Evolutionary conservation across 1,284 basidiomycete genomes (phyloP).

Genomic region (Exobasidium cylindrosporum): DNA sequence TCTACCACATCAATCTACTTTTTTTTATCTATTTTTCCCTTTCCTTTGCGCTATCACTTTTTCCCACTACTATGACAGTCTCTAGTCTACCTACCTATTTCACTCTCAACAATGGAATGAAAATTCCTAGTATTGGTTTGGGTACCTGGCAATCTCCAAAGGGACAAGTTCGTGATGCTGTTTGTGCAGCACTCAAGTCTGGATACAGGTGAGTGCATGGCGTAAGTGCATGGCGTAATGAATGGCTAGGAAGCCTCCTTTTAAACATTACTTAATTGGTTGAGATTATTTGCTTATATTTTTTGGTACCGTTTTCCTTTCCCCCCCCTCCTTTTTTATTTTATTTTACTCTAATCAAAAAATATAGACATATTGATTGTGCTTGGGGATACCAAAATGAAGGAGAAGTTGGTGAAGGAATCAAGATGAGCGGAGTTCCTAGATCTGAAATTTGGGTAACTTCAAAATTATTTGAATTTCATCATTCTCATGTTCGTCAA

Average conservation of each 20-base stretch:
- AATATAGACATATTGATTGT: conserved; percentile 33
- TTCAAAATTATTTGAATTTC: conserved; percentile 71
- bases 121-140: conserved; percentile 21
- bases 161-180: conserved; percentile 60
- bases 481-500: conserved; percentile 63
- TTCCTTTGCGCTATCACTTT: not conserved
- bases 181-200: conserved; percentile 53
- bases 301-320: not conserved
- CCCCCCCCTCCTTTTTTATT: too few relatives aligned
- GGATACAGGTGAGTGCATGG: conserved; percentile 33
- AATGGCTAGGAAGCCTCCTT: too few relatives aligned
- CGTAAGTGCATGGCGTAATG: too few relatives aligned
- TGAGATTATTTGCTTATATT: too few relatives aligned
- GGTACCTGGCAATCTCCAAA: conserved; percentile 24
- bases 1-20: too few relatives aligned
- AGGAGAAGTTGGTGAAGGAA: conserved; percentile 78
- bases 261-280: too few relatives aligned
- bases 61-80: not conserved
- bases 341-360: too few relatives aligned
- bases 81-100: conserved; percentile 25
- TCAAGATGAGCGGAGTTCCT: conserved; percentile 69
- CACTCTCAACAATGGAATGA: conserved; percentile 19
- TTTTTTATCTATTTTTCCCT: too few relatives aligned
- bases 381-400: conserved; percentile 63
- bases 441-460: conserved; percentile 80